Conservation (phyloP, 108 stramenopile genomes). For the Aurantiochytrium sp. region DNA sequence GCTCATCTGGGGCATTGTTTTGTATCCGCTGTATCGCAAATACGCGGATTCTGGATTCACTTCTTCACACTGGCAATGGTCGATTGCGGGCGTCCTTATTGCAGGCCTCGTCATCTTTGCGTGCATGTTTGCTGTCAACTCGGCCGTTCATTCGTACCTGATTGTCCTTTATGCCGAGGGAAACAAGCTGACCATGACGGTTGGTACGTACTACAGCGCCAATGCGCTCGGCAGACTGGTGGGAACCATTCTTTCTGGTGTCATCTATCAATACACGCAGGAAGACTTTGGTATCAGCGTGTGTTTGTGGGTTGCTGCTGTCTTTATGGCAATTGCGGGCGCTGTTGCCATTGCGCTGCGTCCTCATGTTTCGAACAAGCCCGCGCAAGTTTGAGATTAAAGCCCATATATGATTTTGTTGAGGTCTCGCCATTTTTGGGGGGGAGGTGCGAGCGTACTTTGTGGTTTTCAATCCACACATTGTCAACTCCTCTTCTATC, state of each 20-base stretch:
- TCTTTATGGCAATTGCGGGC: slow-evolving; percentile 22
- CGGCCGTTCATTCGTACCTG: slow-evolving; percentile 79
- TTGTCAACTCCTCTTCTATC: too few relatives aligned
- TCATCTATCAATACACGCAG: slow-evolving; percentile 49
- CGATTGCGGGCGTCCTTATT: slow-evolving; percentile 60
- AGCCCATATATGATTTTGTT: too few relatives aligned
- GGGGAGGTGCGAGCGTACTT: too few relatives aligned
- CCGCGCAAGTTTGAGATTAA: too few relatives aligned
- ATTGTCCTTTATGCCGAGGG: slow-evolving; percentile 82
- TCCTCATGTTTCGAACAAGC: background rate
- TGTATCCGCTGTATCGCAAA: background rate
- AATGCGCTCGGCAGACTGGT: slow-evolving; percentile 81
- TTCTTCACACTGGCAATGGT: background rate
- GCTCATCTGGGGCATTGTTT: background rate
- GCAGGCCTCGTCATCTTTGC: slow-evolving; percentile 68
- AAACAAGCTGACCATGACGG: slow-evolving; percentile 79
- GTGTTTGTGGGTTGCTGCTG: slow-evolving; percentile 30
- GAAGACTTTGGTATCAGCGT: slow-evolving; percentile 27
- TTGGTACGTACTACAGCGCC: slow-evolving; percentile 91
- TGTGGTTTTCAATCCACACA: too few relatives aligned
- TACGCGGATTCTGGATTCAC: slow-evolving; percentile 55
- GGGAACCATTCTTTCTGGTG: slow-evolving; percentile 76
- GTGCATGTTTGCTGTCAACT: slow-evolving; percentile 81
- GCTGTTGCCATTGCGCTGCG: background rate
- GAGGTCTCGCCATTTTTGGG: too few relatives aligned